A percentile compares a stretch with the other conserved stretches of the same genome.
These are phyloP conservation scores for Priceomyces castillae DNA, from an alignment of 805 yeast genomes.

Conservation along the genomic window DNA sequence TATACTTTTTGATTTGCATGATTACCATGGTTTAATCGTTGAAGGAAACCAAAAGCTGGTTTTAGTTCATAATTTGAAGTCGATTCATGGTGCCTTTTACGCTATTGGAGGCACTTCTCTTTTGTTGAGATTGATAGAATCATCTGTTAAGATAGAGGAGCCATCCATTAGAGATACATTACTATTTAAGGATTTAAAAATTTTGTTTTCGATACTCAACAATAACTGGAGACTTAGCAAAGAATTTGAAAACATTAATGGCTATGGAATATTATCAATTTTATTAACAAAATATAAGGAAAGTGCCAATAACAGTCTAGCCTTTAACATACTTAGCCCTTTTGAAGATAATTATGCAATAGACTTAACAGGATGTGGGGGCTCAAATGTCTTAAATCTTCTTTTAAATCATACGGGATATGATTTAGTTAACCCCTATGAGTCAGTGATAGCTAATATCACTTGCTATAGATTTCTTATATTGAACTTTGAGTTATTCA, in stretches of 20 bases:
- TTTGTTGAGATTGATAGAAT: constrained; percentile 46
- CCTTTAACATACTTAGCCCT: constrained; percentile 9
- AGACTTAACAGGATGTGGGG: constrained; percentile 7
- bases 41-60: constrained; percentile 10
- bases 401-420: constrained; percentile 58
- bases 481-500: constrained; percentile 60
- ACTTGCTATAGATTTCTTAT: constrained; percentile 50
- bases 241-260: constrained; percentile 59
- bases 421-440: constrained; percentile 46
- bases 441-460: constrained; percentile 56
- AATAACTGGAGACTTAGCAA: constrained; percentile 49
- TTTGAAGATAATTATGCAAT: constrained; percentile 7
- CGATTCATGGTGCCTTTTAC: constrained; percentile 34
- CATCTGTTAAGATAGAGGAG: constrained; percentile 20
- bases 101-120: constrained; percentile 53
- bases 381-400: constrained; percentile 41
- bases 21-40: constrained; percentile 9
- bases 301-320: constrained; percentile 15
- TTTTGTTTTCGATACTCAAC: constrained; percentile 44
- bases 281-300: constrained; percentile 47
- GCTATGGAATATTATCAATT: constrained; percentile 57
- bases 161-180: constrained; percentile 13
- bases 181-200: constrained; percentile 32
- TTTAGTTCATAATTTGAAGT: constrained; percentile 21
- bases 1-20: constrained; percentile 20